Evolutionary conservation across 176 grass and related monocot genomes (phyloP), one percentile per base, ranked within the genome.

Genomic region (Aegilops umbellulata): DNA sequence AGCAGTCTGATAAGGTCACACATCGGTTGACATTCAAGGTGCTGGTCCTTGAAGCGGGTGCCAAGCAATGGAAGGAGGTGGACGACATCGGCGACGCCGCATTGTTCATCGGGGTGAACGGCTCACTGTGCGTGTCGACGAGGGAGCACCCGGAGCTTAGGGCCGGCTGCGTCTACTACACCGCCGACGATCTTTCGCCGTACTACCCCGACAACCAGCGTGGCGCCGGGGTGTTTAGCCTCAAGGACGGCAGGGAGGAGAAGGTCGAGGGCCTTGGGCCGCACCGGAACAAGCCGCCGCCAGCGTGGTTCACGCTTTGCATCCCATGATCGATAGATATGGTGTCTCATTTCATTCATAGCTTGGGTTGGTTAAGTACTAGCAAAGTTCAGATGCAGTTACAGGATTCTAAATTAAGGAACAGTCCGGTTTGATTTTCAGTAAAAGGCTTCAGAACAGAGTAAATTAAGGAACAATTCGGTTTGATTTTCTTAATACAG

Each of bases 241-340:
- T 74, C 11, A 30, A 31, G 39, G 39, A 42, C 39, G 10, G 39
- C 10, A 42, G 10, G 39, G 39, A 42, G 39, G 39, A 42, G 39
- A 26, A 12, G 15, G 36, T 83, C 3, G 22, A 3, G 8, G 14
- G 4, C 31, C 8, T 27, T 1, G n/a, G 23, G 22, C 2, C 27
- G 15, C 7, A 83, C 6, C 4, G 3, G 53, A 8, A 25, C 6
- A 74, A 69, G 81, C 81, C 69, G 23, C 34, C 35, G 69, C 17
- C 69, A 16, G 53, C 35, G 10, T 83, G 81, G 81, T 74, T 83
- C 53, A 61, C 34, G 6, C 81, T 69, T 51, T 51, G 47, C 47
- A 51, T 51, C 47, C 47, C 47, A 51, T 51, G n/a, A n/a, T n/a
- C n/a, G 15, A 51, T 51, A 39, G 9, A 39, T 39, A 0, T 39